These are phyloP conservation scores for Colletotrichum aenigma DNA, from an alignment of 2,329 filamentous ascomycete genomes.

Conservation along the genomic window DNA sequence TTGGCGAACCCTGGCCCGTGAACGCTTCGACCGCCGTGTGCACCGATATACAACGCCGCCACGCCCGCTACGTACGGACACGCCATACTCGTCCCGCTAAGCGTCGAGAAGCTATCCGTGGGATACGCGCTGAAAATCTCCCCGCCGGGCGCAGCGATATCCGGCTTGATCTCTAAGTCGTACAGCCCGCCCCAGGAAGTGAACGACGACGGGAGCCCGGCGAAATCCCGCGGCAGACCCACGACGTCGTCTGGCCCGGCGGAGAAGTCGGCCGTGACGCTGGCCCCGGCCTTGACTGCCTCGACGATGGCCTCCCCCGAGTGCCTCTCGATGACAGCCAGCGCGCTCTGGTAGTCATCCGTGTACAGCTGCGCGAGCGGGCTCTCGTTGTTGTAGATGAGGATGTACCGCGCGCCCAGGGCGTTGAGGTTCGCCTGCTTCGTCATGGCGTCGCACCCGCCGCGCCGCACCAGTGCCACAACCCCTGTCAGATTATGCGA, in stretches of 20 bases:
- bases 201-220: slow-evolving; percentile 40
- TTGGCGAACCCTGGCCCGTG: slow-evolving; percentile 34
- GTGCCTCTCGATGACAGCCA: slow-evolving; percentile 25
- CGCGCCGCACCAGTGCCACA: slow-evolving; percentile 34
- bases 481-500: slow-evolving; percentile 23
- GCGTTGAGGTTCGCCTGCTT: slow-evolving; percentile 31
- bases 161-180: slow-evolving; percentile 46
- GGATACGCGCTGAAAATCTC: slow-evolving; percentile 44
- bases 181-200: slow-evolving; percentile 48
- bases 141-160: slow-evolving; percentile 46
- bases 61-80: slow-evolving; percentile 48
- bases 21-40: slow-evolving; percentile 31
- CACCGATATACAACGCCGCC: slow-evolving; percentile 37
- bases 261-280: slow-evolving; percentile 34
- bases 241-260: slow-evolving; percentile 25
- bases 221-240: slow-evolving; percentile 26
- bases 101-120: slow-evolving; percentile 34
- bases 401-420: slow-evolving; percentile 29
- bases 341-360: slow-evolving; percentile 11
- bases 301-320: slow-evolving; percentile 29
- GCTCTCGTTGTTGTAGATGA: slow-evolving; percentile 33
- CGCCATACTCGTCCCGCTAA: slow-evolving; percentile 54
- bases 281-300: slow-evolving; percentile 26
- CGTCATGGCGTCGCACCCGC: slow-evolving; percentile 31
- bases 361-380: slow-evolving; percentile 18